Percentiles rank a stretch among this genome's conserved stretches.
Evolutionary conservation across 306 rosid genomes (phyloP).

Genomic region (Crataegus laevigata): DNA sequence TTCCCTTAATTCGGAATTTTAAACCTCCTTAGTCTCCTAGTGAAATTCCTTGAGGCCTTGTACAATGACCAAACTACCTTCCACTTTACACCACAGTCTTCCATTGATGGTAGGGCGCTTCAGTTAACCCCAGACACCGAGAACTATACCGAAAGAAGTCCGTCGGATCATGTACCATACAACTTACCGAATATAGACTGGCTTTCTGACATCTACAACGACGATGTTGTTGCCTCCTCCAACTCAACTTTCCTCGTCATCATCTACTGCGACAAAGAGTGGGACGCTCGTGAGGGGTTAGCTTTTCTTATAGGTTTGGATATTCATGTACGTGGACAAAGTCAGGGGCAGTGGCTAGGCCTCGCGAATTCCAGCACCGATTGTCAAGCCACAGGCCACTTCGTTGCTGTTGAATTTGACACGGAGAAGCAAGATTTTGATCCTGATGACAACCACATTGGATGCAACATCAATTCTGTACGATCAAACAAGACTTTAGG

Average conservation of each 20-base stretch:
- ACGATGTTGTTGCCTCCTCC: slow-evolving; percentile 37
- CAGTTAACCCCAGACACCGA: slow-evolving; percentile 32
- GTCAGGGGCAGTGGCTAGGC: slow-evolving; percentile 43
- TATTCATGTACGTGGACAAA: slow-evolving; percentile 7
- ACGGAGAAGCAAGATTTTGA: slow-evolving; percentile 32
- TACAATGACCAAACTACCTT: not conserved
- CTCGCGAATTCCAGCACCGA: slow-evolving; percentile 33
- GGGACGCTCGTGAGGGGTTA: slow-evolving; percentile 35
- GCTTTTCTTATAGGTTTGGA: slow-evolving; percentile 43
- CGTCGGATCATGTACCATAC: slow-evolving; percentile 28
- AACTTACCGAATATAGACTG: slow-evolving; percentile 34
- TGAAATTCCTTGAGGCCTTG: not conserved
- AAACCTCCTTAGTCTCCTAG: not conserved
- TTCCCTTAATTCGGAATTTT: not conserved
- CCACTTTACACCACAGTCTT: not conserved
- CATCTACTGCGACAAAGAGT: not conserved
- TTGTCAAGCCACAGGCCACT: slow-evolving; percentile 8
- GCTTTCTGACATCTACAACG: slow-evolving; percentile 6
- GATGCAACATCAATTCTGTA: slow-evolving; percentile 39
- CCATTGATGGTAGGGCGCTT: slow-evolving; percentile 17
- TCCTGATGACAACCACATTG: slow-evolving; percentile 33
- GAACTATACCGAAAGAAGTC: slow-evolving; percentile 4
- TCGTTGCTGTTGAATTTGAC: slow-evolving; percentile 45
- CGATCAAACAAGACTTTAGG: slow-evolving; percentile 13
- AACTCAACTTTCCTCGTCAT: slow-evolving; percentile 34